Evolutionary conservation across 495 filamentous ascomycete species (phyloP).

Genomic region (Penicillium tannophilum): DNA sequence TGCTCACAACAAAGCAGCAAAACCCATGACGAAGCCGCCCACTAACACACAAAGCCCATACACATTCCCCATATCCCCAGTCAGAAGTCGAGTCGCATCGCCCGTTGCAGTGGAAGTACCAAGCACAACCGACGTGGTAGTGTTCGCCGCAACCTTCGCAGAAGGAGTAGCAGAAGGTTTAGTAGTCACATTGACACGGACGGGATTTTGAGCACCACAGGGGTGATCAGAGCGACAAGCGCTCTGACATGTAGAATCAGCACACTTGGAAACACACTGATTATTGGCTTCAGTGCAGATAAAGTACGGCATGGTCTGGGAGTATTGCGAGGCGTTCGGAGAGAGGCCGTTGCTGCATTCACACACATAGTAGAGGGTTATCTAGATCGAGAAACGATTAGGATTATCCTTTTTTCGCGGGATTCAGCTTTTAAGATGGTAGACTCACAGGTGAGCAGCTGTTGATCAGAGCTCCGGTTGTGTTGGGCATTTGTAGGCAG

Average conservation of each 20-base stretch:
- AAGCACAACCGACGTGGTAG: conserved; percentile 30
- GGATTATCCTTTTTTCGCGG: not conserved
- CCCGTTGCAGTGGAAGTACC: conserved; percentile 18
- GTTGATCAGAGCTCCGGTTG: conserved; percentile 54
- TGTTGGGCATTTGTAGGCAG: conserved; percentile 64
- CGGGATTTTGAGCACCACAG: conserved; percentile 77
- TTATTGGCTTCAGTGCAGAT: conserved; percentile 72
- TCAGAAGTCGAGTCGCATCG: conserved; percentile 31
- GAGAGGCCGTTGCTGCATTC: conserved; percentile 70
- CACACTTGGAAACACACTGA: conserved; percentile 68
- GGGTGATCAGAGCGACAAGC: conserved; percentile 71
- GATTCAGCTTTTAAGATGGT: not conserved
- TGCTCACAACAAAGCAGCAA: conserved; percentile 58
- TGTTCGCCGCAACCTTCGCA: conserved; percentile 39
- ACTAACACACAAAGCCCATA: conserved; percentile 61
- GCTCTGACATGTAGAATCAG: conserved; percentile 60
- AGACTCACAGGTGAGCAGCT: conserved; percentile 69
- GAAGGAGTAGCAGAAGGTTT: conserved; percentile 35
- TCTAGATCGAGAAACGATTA: conserved; percentile 40
- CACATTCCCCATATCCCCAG: conserved; percentile 55
- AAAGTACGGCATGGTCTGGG: conserved; percentile 84
- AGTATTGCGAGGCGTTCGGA: conserved; percentile 82
- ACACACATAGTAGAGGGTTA: conserved; percentile 68
- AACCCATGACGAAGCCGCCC: conserved; percentile 63
- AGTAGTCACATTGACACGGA: conserved; percentile 58